Base-by-base conservation (phyloP, 179 eudicot species). In the Pouteria campechiana region DNA sequence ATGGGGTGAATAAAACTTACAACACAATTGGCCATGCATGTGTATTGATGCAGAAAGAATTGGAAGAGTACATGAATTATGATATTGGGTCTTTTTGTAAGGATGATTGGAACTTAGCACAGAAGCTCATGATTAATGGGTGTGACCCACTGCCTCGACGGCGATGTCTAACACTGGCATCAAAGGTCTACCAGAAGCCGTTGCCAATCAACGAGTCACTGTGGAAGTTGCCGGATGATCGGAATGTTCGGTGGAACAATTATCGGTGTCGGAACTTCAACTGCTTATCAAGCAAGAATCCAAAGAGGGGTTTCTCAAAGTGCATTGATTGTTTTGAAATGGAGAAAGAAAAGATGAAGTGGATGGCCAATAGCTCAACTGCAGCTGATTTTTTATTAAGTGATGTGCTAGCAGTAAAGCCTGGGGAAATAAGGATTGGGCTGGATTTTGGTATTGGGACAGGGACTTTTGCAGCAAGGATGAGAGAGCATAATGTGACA, bases 131-230 rank as follows among this genome's bases (percentile, higher is more conserved):
- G 95, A 65, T 86, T 46, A 69, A 57, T 16, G 98, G 95, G 1
- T 90, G 98, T 39, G 98, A 90, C 70, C 98, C 98, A 0, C 52
- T 90, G 54, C 98, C 98, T 4, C 54, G 98, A 31, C 76, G 98
- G 46, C 68, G 98, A 25, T 90, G 98, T 65, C 67, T 90, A 56
- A 66, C 95, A 12, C 46, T 95, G 60, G 95, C 95, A 11, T 85
- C 97, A 3, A 85, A 81, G 69, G 64, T 72, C 23, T 85, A 59
- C 60, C 65, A 46, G 32, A 81, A 69, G 65, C 98, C 95, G 13
- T 81, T 74, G 43, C 59, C 93, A 7, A 90, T 81, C n/a, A 86
- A 81, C 19, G 90, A 76, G 71, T 90, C 97, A 22, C 78, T 90
- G 8, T 85, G 97, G 95, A 74, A 59, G 54, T 17, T 75, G 9